Base-by-base conservation (phyloP, 805 yeast genomes). In the Wickerhamiella kurtzmanii region DNA sequence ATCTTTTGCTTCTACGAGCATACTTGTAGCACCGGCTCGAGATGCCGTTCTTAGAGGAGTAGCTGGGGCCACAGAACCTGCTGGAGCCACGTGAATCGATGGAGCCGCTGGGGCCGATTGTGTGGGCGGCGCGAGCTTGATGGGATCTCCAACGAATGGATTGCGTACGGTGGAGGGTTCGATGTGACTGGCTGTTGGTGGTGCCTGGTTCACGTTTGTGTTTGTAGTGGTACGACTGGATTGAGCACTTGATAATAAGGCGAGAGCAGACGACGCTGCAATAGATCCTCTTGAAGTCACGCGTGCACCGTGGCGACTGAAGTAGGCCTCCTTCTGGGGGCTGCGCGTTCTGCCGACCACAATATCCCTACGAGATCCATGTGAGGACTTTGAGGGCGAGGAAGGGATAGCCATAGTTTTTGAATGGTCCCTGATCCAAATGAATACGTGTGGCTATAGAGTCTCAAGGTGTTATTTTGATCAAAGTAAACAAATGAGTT, bases 1-100 rank as follows among this genome's bases (percentile, higher is more conserved):
- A 11, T 52, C 55, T 15, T 52, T 47, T 3, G 44, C 42, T 6
- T 38, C 32, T 11, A 6, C 32, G 9, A 25, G 32, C 32, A n/a
- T n/a, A n/a, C n/a, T n/a, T n/a, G n/a, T n/a, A n/a, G n/a, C n/a
- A n/a, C n/a, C n/a, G n/a, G n/a, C n/a, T n/a, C n/a, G n/a, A n/a
- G n/a, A 9, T 9, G 40, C 19, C 9, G 9, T 17, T 9, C 11
- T 37, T 11, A 9, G 18, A 8, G 40, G 20, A 11, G 9, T 17
- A 11, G 40, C 16, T 9, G 19, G n/a, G 19, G 20, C 19, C 13
- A 13, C 19, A 13, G 40, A 18, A 13, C 13, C 40, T 11, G 40
- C 13, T 15, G 40, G 9, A 11, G 19, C 9, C 16, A 17, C 18
- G 9, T 11, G 40, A 11, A 11, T 18, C 19, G 11, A 17, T 9